Base-by-base conservation (phyloP, 140 eudicot species). In the Anethum foeniculum region DNA sequence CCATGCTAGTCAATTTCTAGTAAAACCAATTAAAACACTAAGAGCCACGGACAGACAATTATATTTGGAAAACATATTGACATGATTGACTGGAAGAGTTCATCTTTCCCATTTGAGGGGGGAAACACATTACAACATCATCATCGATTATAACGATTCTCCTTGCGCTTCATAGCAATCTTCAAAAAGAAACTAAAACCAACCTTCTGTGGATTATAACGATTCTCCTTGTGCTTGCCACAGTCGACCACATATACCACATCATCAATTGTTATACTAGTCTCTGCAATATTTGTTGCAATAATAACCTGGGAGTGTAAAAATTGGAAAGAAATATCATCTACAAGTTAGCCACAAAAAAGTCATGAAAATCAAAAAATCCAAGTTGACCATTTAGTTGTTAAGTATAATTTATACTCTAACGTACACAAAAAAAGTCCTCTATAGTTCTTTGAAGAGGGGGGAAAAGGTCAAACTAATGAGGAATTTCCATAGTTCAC, bases 261-360 rank as follows among this genome's bases (percentile, higher is more conserved):
- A 85, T 94, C 98, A 81, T 94, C 98, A 81, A 94, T 94, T 18
- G 98, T 94, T 84, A 94, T 90, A 83, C 98, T 94, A 80, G 98
- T 94, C 86, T 94, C 98, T 82, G 98, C 98, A 88, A 94, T 92
- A 89, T 94, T 94, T 86, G 98, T 94, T 34, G 98, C 97, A 41
- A 94, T 80, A 79, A 94, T 94, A 80, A 94, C 94, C 98, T 94
- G 93, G 52, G 62, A 76, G 10, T 41, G 71, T 82, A 81, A 43
- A 60, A 68, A 68, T 39, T 48, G 71, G 64, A 32, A 52, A 60
- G 58, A 69, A 60, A 21, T 44, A 77, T 52, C 56, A 78, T 81
- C 5, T 71, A 62, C 73, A 71, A 60, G 27, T 39, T 27, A 71
- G 18, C 54, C 48, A 47, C 51, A 67, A 27, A 47, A 68, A 41